phyloP scores from a whole-genome alignment of 352 stramenopile genomes.

The Globisporangium sylvaticum region DNA sequence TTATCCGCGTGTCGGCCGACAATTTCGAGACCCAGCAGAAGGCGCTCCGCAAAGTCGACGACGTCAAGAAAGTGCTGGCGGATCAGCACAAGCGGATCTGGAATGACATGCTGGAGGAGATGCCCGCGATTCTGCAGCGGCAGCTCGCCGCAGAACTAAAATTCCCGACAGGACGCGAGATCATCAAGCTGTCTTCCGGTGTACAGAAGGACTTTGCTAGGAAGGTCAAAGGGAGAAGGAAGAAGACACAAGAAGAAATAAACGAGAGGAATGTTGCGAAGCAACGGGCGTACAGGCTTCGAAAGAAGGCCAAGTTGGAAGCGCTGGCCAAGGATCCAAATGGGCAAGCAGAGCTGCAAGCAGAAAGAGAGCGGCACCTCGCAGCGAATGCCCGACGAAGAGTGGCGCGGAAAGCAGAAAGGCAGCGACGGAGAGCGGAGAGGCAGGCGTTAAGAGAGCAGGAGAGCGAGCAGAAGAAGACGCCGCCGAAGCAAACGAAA shows the following conservation, averaged over 20 bases:
- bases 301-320: not conserved
- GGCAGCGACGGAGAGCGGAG: not conserved
- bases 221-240: not conserved
- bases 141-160: slow-evolving; percentile 7
- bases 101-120: not conserved
- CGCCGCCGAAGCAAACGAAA: not conserved
- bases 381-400: not conserved
- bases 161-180: not conserved
- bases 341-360: not conserved
- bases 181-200: not conserved
- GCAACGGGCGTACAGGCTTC: not conserved
- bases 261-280: not conserved
- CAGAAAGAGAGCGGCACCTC: not conserved
- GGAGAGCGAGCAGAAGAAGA: not conserved
- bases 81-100: slow-evolving; percentile 9
- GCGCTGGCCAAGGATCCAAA: not conserved
- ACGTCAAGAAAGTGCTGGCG: slow-evolving; percentile 11
- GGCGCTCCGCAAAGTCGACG: slow-evolving; percentile 10
- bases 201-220: not conserved
- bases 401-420: not conserved
- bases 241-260: not conserved
- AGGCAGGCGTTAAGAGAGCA: not conserved
- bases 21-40: slow-evolving; percentile 18
- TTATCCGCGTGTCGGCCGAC: slow-evolving; percentile 12
- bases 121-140: not conserved